These are phyloP conservation scores for Solanum chilense DNA, from an alignment of 257 asterid species.

Conservation along the genomic window DNA sequence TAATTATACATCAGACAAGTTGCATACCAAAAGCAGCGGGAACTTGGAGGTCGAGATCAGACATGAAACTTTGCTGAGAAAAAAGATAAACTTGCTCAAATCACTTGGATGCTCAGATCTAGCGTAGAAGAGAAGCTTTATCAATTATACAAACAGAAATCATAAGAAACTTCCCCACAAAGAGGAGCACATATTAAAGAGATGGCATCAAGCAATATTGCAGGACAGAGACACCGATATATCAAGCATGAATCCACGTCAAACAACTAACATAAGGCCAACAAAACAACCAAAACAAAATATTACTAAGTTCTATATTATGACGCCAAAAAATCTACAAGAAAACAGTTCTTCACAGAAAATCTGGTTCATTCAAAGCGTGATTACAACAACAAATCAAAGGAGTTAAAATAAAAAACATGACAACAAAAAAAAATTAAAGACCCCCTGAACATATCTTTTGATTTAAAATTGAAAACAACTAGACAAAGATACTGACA, in stretches of 20 bases:
- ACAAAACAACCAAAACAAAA: neutral
- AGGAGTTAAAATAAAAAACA: neutral
- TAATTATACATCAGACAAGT: neutral
- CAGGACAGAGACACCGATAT: neutral
- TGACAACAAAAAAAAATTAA: neutral
- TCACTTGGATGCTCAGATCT: conserved; percentile 28
- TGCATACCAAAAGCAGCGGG: conserved; percentile 44
- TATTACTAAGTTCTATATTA: neutral
- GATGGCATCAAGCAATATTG: neutral
- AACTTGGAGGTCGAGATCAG: conserved; percentile 50
- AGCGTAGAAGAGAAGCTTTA: neutral
- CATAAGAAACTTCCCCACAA: neutral
- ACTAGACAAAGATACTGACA: neutral
- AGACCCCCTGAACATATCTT: neutral
- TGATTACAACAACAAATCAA: neutral
- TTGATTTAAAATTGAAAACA: neutral
- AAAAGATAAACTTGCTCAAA: conserved; percentile 5
- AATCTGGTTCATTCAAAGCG: neutral
- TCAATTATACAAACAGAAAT: neutral
- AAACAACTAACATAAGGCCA: neutral
- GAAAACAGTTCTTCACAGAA: neutral
- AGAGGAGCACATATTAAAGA: neutral
- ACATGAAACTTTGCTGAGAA: conserved; percentile 44
- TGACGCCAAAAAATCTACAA: neutral
- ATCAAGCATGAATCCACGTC: neutral